Evolutionary conservation across 495 filamentous ascomycete species (phyloP).

Genomic region (Penicillium cosmopolitanum): DNA sequence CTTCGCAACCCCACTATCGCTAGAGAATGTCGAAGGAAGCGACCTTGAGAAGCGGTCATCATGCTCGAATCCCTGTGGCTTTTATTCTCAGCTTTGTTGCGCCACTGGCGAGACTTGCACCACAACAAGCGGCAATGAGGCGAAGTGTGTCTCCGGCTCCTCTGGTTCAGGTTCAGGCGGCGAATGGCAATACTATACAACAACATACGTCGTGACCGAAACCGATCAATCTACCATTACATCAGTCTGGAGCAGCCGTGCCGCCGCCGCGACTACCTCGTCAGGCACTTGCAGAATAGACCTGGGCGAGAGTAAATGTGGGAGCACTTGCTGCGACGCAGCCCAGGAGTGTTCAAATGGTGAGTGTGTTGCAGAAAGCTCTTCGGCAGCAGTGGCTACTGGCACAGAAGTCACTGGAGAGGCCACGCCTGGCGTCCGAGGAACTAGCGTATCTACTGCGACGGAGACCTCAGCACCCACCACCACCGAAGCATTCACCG

Average conservation of each 20-base stretch:
- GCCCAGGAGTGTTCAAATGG: conserved; percentile 66
- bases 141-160: conserved; percentile 51
- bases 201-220: conserved; percentile 64
- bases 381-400: conserved; percentile 41
- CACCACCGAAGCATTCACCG: conserved; percentile 61
- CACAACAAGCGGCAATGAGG: conserved; percentile 60
- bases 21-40: conserved; percentile 23
- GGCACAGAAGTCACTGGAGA: conserved; percentile 27
- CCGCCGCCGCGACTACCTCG: conserved; percentile 44
- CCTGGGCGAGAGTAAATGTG: conserved; percentile 68
- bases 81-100: conserved; percentile 70
- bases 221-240: conserved; percentile 69
- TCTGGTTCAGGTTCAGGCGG: conserved; percentile 7
- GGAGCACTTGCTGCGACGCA: conserved; percentile 71
- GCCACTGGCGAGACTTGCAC: conserved; percentile 59
- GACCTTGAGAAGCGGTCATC: conserved; percentile 61
- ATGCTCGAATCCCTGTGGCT: conserved; percentile 72
- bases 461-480: conserved; percentile 59
- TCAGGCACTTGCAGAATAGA: conserved; percentile 58
- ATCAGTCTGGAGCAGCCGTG: conserved; percentile 63
- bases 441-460: conserved; percentile 63
- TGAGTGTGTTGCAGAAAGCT: conserved; percentile 45
- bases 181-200: conserved; percentile 64
- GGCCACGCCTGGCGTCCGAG: conserved; percentile 63
- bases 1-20: conserved; percentile 42